Evolutionary conservation across 2,329 filamentous ascomycete species (phyloP).

Genomic region (Hypoxylon sp.): DNA sequence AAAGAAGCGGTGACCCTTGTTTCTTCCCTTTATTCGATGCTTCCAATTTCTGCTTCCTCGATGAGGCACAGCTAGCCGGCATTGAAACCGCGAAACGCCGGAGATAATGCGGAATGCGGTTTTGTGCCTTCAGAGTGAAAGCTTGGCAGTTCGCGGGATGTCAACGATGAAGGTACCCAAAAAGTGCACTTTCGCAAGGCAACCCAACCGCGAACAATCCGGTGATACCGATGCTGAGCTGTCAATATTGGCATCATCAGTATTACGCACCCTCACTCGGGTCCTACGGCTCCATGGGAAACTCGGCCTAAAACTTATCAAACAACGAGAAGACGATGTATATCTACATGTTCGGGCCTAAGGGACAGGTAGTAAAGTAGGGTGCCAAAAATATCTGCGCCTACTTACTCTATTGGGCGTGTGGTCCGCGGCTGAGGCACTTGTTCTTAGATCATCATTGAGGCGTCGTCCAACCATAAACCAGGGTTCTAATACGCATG

Average conservation of each 20-base stretch:
- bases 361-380: constrained; percentile 5
- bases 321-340: constrained; percentile 14
- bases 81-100: constrained; percentile 20
- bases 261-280: constrained; percentile 33
- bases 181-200: constrained; percentile 31
- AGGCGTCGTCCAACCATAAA: constrained; percentile 26
- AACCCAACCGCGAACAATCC: constrained; percentile 18
- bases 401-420: constrained; percentile 3
- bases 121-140: constrained; percentile 9
- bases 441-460: constrained; percentile 16
- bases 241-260: constrained; percentile 31
- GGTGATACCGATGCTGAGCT: constrained; percentile 41
- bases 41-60: constrained; percentile 13
- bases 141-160: constrained; percentile 4
- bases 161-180: not conserved
- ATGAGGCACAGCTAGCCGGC: constrained; percentile 20
- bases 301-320: not conserved
- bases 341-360: constrained; percentile 19
- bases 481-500: constrained; percentile 8
- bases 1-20: constrained; percentile 29
- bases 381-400: constrained; percentile 36
- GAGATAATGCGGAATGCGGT: constrained; percentile 21
- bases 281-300: constrained; percentile 28
- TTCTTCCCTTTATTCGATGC: constrained; percentile 4
- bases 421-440: constrained; percentile 36